Conservation (phyloP, 805 yeast species). For the Monosporozyma yasuniensis region DNA sequence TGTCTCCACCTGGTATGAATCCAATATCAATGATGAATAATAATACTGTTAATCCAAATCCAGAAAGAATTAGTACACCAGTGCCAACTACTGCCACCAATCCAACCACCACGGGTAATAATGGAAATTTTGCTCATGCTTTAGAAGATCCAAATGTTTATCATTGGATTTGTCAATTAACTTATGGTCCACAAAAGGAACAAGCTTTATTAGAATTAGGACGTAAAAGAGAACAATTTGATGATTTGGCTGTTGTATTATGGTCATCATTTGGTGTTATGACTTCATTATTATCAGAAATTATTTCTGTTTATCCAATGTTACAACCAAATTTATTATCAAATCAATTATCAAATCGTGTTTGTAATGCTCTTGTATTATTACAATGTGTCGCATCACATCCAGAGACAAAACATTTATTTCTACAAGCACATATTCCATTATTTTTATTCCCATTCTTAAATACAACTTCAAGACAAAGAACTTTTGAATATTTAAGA, state of each 20-base stretch:
- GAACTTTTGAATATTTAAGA: slow-evolving; percentile 89
- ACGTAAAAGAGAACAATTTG: slow-evolving; percentile 88
- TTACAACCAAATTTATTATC: slow-evolving; percentile 79
- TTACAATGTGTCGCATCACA: slow-evolving; percentile 96
- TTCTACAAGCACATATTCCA: slow-evolving; percentile 85
- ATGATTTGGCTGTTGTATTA: slow-evolving; percentile 81
- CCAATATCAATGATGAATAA: neutral
- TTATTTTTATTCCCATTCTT: slow-evolving; percentile 87
- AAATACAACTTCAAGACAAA: slow-evolving; percentile 81
- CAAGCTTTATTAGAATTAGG: slow-evolving; percentile 89
- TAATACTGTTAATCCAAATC: neutral
- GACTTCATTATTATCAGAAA: slow-evolving; percentile 84
- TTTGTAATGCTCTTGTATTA: slow-evolving; percentile 89
- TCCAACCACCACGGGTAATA: slow-evolving; percentile 5
- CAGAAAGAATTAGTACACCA: neutral
- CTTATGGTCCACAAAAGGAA: slow-evolving; percentile 85
- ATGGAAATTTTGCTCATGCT: slow-evolving; percentile 30
- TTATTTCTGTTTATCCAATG: slow-evolving; percentile 81
- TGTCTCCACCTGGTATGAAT: slow-evolving; percentile 1
- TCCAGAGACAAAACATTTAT: slow-evolving; percentile 76
- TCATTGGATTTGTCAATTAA: slow-evolving; percentile 83
- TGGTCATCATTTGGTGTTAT: slow-evolving; percentile 97
- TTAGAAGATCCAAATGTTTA: slow-evolving; percentile 74
- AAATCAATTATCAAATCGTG: slow-evolving; percentile 82
- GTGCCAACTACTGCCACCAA: neutral